Percentiles rank a stretch among this genome's conserved stretches.
Conservation (phyloP, 495 filamentous ascomycete genomes). For the Staphylotrichum longicolle region DNA sequence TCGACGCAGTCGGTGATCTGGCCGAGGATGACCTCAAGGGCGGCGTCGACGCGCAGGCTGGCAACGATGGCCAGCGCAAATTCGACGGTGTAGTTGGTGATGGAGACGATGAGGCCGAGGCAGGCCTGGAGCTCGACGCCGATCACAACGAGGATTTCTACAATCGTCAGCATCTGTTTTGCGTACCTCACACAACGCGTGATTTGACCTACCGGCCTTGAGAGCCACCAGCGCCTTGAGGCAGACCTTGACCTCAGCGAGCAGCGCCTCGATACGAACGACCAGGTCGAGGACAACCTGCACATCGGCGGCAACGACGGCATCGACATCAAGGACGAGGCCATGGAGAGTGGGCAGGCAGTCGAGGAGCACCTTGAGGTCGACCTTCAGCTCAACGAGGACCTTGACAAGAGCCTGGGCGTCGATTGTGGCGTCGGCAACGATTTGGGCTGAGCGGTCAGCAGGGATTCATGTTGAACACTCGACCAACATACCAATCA, state of each 20-base stretch:
- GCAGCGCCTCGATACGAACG: constrained; percentile 13
- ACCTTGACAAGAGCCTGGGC: constrained; percentile 16
- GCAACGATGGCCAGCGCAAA: constrained; percentile 26
- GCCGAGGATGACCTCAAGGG: constrained; percentile 1
- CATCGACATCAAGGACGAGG: constrained; percentile 12
- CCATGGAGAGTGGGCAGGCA: constrained; percentile 5
- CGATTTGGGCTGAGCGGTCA: constrained; percentile 3
- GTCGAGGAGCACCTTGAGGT: constrained; percentile 18
- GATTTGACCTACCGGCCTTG: constrained; percentile 4
- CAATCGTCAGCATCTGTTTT: neutral
- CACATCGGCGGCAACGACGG: constrained; percentile 12
- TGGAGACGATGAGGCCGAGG: constrained; percentile 8
- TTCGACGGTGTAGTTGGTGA: constrained; percentile 2
- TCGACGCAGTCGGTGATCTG: constrained; percentile 2
- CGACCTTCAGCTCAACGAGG: constrained; percentile 14
- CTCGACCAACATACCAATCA: constrained; percentile 13
- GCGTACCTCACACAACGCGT: rapidly evolving
- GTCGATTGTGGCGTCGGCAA: constrained; percentile 16
- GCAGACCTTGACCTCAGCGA: constrained; percentile 11
- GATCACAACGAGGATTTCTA: constrained; percentile 16
- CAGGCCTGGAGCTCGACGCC: constrained; percentile 7
- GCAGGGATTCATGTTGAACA: neutral
- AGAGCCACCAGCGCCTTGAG: constrained; percentile 13
- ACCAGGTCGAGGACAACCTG: constrained; percentile 16
- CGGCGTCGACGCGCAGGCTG: constrained; percentile 22